These are phyloP conservation scores for Zoysia matrella DNA, from an alignment of 202 grass and related monocot species.

Conservation along the genomic window DNA sequence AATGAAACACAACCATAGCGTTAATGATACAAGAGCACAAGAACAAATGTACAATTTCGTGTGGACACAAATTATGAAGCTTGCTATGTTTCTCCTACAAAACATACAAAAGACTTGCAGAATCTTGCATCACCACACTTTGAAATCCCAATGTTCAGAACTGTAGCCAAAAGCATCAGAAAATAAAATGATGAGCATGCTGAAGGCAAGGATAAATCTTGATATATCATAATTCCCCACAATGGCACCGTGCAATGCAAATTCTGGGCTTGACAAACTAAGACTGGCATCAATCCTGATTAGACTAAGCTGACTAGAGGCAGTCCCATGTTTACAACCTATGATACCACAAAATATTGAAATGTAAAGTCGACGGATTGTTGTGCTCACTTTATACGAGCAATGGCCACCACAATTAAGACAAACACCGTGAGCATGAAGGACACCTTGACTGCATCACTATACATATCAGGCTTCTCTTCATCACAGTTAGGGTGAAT, in stretches of 20 bases:
- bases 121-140: constrained; percentile 52
- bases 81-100: constrained; percentile 43
- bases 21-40: constrained; percentile 42
- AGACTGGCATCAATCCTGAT: constrained; percentile 23
- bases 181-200: constrained; percentile 47
- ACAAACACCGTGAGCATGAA: constrained; percentile 80
- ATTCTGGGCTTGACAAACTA: constrained; percentile 23
- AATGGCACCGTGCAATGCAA: constrained; percentile 21
- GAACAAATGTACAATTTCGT: constrained; percentile 29
- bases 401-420: constrained; percentile 75
- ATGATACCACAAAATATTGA: constrained; percentile 42
- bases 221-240: constrained; percentile 28
- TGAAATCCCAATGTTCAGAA: constrained; percentile 61
- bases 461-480: constrained; percentile 51
- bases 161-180: constrained; percentile 60
- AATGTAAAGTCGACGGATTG: constrained; percentile 61
- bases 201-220: constrained; percentile 40
- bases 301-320: constrained; percentile 36
- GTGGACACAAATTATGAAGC: constrained; percentile 25
- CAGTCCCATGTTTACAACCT: constrained; percentile 21
- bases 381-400: constrained; percentile 61
- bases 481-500: constrained; percentile 30
- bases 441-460: constrained; percentile 63
- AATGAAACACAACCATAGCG: constrained; percentile 24
- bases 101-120: constrained; percentile 40